These are phyloP conservation scores for Fusarium musae DNA, from an alignment of 2,329 filamentous ascomycete genomes.

Conservation along the genomic window DNA sequence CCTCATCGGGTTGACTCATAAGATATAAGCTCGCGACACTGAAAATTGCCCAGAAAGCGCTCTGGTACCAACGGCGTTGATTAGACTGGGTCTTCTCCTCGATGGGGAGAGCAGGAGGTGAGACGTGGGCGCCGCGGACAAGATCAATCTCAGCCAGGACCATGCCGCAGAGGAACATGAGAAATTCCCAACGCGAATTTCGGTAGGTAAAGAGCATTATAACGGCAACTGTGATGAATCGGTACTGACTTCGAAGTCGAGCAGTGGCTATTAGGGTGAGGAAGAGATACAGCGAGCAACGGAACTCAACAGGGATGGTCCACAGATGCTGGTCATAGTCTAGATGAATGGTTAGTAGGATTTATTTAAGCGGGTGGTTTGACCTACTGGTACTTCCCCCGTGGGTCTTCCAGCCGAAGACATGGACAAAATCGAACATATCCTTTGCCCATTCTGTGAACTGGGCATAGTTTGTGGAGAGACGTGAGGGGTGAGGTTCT, in stretches of 20 bases:
- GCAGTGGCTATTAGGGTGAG: slow-evolving; percentile 62
- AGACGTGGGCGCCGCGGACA: slow-evolving; percentile 58
- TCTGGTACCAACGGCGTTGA: slow-evolving; percentile 19
- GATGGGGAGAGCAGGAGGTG: slow-evolving; percentile 43
- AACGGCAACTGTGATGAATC: slow-evolving; percentile 55
- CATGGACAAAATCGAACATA: slow-evolving; percentile 62
- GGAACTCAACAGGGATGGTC: slow-evolving; percentile 72
- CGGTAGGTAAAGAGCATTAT: slow-evolving; percentile 59
- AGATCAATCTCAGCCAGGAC: slow-evolving; percentile 65
- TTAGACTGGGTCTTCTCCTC: slow-evolving; percentile 28
- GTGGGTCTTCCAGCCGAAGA: slow-evolving; percentile 62
- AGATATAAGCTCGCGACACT: slow-evolving; percentile 65
- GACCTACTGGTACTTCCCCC: slow-evolving; percentile 58
- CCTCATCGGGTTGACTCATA: slow-evolving; percentile 52
- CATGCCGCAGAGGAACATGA: slow-evolving; percentile 66
- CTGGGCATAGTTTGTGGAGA: slow-evolving; percentile 54
- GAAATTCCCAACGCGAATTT: slow-evolving; percentile 64
- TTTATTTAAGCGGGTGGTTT: neutral
- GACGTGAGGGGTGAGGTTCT: slow-evolving; percentile 58
- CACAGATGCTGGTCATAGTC: slow-evolving; percentile 69
- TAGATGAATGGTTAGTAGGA: slow-evolving; percentile 2
- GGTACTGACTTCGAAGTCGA: slow-evolving; percentile 54
- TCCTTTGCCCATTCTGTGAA: slow-evolving; percentile 58
- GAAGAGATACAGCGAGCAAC: slow-evolving; percentile 68
- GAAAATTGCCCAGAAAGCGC: slow-evolving; percentile 53